Conservation (phyloP, 305 asterid genomes). For the Coffea humblotiana region DNA sequence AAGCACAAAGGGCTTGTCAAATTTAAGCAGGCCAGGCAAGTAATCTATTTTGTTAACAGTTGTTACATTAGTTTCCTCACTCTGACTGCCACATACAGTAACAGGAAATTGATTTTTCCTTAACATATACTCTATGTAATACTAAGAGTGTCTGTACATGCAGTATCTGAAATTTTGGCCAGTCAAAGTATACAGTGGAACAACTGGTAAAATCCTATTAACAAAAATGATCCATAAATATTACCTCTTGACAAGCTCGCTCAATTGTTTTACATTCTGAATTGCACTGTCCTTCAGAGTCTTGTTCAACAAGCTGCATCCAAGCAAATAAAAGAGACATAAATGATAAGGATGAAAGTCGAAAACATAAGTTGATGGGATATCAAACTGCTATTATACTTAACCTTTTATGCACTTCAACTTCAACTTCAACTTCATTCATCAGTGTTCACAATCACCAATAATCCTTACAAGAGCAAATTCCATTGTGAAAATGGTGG, state of each 20-base stretch:
- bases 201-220: background rate
- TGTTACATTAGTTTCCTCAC: background rate
- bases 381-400: background rate
- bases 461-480: slow-evolving; percentile 76
- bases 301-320: slow-evolving; percentile 87
- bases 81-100: background rate
- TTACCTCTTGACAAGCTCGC: slow-evolving; percentile 97
- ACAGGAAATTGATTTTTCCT: background rate
- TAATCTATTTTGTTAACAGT: too few relatives aligned
- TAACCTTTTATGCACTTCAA: too few relatives aligned
- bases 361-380: background rate
- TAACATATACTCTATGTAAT: background rate
- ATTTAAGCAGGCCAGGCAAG: background rate
- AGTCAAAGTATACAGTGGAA: background rate
- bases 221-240: slow-evolving; percentile 3
- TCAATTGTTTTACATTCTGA: slow-evolving; percentile 96
- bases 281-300: slow-evolving; percentile 89
- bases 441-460: slow-evolving; percentile 49
- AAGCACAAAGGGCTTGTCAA: background rate
- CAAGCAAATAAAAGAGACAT: slow-evolving; percentile 27
- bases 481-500: slow-evolving; percentile 67
- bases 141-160: background rate
- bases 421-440: background rate
- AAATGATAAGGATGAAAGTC: slow-evolving; percentile 5
- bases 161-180: background rate